Evolutionary conservation across 169 alveolate genomes (phyloP).

Genomic region (Eimeria brunetti): DNA sequence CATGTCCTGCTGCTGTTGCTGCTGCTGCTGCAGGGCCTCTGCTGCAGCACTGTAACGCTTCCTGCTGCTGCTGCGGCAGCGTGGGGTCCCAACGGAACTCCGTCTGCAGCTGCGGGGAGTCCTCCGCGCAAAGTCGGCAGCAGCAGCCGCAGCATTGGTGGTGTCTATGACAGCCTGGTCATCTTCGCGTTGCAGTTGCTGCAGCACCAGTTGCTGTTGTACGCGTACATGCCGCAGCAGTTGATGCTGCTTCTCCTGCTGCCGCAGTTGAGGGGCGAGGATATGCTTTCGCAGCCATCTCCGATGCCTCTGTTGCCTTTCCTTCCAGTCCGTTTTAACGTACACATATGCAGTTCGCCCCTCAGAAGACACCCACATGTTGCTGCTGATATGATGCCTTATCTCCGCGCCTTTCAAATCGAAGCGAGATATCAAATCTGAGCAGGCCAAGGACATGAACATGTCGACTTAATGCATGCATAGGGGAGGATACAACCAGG

Average conservation of each 20-base stretch:
- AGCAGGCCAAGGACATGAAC: background rate
- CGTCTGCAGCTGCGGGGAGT: slow-evolving; percentile 68
- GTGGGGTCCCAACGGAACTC: slow-evolving; percentile 31
- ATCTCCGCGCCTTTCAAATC: slow-evolving; percentile 85
- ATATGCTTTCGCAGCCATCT: slow-evolving; percentile 65
- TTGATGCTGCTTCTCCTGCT: slow-evolving; percentile 64
- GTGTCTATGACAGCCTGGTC: background rate
- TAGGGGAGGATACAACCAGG: background rate
- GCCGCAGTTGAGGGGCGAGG: slow-evolving; percentile 57
- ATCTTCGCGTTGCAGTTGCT: slow-evolving; percentile 48
- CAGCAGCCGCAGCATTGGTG: slow-evolving; percentile 29
- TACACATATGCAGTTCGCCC: slow-evolving; percentile 89
- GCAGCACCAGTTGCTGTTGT: slow-evolving; percentile 68
- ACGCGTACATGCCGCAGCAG: slow-evolving; percentile 70
- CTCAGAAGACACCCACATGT: slow-evolving; percentile 90
- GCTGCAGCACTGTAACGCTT: slow-evolving; percentile 56
- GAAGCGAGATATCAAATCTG: slow-evolving; percentile 85
- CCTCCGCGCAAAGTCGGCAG: slow-evolving; percentile 26
- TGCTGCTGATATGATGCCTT: slow-evolving; percentile 87
- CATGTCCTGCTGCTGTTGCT: slow-evolving; percentile 59
- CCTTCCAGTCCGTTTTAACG: slow-evolving; percentile 89
- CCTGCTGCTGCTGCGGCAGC: slow-evolving; percentile 64
- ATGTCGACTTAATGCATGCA: background rate
- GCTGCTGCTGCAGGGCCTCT: slow-evolving; percentile 52
- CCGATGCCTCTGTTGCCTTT: slow-evolving; percentile 68